These are phyloP conservation scores for Zelopaecilomyces penicillatus DNA, from an alignment of 2,329 filamentous ascomycete genomes.

Conservation along the genomic window DNA sequence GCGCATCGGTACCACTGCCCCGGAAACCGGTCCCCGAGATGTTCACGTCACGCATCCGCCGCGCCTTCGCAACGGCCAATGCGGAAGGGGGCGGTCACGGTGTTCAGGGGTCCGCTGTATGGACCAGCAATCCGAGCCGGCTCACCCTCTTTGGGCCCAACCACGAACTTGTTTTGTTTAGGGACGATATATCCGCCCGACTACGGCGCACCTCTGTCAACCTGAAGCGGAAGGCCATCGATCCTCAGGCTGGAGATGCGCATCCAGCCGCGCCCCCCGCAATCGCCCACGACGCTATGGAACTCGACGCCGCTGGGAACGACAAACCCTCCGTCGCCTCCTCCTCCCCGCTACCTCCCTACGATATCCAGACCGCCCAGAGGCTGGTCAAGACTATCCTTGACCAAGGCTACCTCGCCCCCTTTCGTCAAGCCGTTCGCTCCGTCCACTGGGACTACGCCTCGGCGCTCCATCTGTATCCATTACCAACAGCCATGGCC, in stretches of 20 bases:
- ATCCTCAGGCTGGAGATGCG: conserved; percentile 19
- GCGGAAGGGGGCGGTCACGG: conserved; percentile 48
- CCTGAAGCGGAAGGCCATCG: conserved; percentile 42
- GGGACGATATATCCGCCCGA: conserved; percentile 77
- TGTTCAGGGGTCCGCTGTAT: conserved; percentile 54
- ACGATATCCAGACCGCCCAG: conserved; percentile 53
- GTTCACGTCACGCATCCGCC: conserved; percentile 79
- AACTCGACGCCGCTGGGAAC: conserved; percentile 28
- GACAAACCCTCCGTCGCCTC: conserved; percentile 10
- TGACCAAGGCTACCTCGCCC: conserved; percentile 81
- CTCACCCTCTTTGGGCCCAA: conserved; percentile 78
- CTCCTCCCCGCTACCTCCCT: conserved; percentile 23
- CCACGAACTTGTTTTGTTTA: conserved; percentile 78
- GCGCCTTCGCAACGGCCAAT: conserved; percentile 73
- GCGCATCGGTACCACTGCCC: conserved; percentile 62
- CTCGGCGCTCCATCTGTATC: conserved; percentile 70
- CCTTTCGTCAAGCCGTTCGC: conserved; percentile 70
- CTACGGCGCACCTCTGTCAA: conserved; percentile 69
- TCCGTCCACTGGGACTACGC: conserved; percentile 89
- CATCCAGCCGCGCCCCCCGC: conserved; percentile 6
- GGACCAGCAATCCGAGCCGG: conserved; percentile 81
- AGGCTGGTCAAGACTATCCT: conserved; percentile 85
- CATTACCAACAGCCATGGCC: conserved; percentile 74
- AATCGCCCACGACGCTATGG: conserved; percentile 26
- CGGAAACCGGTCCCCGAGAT: conserved; percentile 69